A percentile compares a stretch with the other conserved stretches of the same genome.
phyloP scores from a whole-genome alignment of 345 rosid genomes.

The Syzygium jambos region DNA sequence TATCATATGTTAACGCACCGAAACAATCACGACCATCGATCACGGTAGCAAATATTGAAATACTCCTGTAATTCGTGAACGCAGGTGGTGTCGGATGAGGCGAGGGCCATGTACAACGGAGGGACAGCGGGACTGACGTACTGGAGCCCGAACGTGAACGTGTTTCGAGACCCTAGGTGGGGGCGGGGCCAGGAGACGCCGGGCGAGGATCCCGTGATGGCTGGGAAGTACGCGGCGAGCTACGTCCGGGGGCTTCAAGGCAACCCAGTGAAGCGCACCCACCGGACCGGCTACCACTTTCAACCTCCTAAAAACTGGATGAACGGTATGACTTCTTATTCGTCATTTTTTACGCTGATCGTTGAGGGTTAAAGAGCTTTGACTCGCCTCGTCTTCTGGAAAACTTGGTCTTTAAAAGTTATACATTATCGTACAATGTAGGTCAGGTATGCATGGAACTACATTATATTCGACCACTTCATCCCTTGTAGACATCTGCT shows the following conservation, averaged over 20 bases:
- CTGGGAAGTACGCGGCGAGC: conserved; percentile 64
- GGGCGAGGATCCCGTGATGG: conserved; percentile 78
- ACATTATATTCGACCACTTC: background rate
- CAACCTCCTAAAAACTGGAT: conserved; percentile 87
- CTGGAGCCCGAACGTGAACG: conserved; percentile 84
- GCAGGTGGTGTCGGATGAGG: conserved; percentile 74
- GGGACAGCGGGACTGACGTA: conserved; percentile 61
- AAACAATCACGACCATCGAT: background rate
- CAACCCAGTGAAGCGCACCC: conserved; percentile 14
- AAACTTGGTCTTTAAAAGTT: background rate
- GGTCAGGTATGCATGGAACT: background rate
- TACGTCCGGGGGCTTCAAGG: conserved; percentile 83
- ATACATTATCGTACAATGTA: background rate
- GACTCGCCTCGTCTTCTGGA: background rate
- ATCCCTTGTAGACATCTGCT: background rate
- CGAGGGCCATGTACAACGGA: conserved; percentile 74
- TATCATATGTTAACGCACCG: background rate
- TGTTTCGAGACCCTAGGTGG: conserved; percentile 86
- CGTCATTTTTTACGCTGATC: too few relatives aligned
- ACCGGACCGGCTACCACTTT: conserved; percentile 68
- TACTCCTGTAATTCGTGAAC: background rate
- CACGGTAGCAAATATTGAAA: background rate
- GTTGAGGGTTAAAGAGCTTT: background rate
- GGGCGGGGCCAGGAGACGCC: conserved; percentile 94
- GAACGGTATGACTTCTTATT: conserved; percentile 38